Evolutionary conservation across 2,329 filamentous ascomycete species (phyloP), one percentile per base, ranked within the genome.

Genomic region (Erysiphe pulchra): DNA sequence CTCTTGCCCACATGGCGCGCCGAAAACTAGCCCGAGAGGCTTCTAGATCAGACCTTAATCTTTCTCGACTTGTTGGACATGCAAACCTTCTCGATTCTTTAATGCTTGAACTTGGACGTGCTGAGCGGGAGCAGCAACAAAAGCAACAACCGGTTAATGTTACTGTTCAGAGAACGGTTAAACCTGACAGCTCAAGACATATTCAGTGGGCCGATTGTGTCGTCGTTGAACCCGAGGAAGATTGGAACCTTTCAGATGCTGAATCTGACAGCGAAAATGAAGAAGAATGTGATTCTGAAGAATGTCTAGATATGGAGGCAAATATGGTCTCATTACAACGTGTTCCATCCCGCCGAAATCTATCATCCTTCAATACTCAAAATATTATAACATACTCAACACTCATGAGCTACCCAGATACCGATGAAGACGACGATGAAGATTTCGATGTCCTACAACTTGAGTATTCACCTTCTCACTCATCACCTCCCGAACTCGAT

Each of bases 71-170:
- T 49, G 90, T 98, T 56, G 90, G 87, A 57, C 90, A 98, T 65
- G 90, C 90, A 68, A 98, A 95, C 71, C 79, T 95, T 42, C 82
- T 98, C 62, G 90, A 98, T 66, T 79, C 78, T 37, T 68, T 98
- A 59, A 95, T 95, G 90, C 73, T 90, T 54, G 69, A 73, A 59
- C 81, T 98, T 48, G 81, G 85, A 63, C 83, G 92, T 48, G 87
- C 87, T 59, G 90, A 95, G 70, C 75, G 77, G 56, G 85, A 94
- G 63, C 90, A 95, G 65, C 33, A 11, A 36, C 33, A n/a, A 3
- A 11, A 12, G 12, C 87, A 95, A 65, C 78, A 75, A 53, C 94
- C 86, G 86, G 95, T 94, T 77, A n/a, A n/a, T n/a, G n/a, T n/a
- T n/a, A n/a, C n/a, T n/a, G n/a, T n/a, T n/a, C 92, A 94, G 73